Conservation (phyloP, 2,329 filamentous ascomycete species). For the Cytospora chrysosperma region DNA sequence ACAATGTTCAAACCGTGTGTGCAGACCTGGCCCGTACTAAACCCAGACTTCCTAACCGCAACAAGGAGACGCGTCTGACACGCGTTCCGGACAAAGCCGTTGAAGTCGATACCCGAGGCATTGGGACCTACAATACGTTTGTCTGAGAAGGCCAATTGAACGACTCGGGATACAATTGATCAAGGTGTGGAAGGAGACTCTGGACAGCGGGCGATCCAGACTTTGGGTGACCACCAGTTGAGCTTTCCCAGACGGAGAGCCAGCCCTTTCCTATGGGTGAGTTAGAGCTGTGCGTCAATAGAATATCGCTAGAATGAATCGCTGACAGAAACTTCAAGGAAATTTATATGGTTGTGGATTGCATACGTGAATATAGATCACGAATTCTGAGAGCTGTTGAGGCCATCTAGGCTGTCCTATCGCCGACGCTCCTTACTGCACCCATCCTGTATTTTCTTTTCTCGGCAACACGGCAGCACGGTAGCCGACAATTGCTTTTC, state of each 20-base stretch:
- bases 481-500: background rate
- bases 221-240: background rate
- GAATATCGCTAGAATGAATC: background rate
- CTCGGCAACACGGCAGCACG: background rate
- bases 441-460: background rate
- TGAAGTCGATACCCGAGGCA: background rate
- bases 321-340: background rate
- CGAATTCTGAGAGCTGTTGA: background rate
- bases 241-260: background rate
- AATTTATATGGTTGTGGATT: background rate
- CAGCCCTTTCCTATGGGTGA: background rate
- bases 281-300: background rate
- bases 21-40: background rate
- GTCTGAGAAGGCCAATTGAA: background rate
- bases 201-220: background rate
- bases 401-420: background rate
- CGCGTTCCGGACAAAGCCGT: background rate
- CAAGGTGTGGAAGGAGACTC: background rate
- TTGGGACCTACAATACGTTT: background rate
- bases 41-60: background rate
- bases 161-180: background rate
- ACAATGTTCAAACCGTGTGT: background rate
- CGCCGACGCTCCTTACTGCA: background rate
- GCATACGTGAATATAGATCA: background rate
- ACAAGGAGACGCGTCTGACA: constrained; percentile 9